Conservation (phyloP, 2,329 filamentous ascomycete genomes). For the Hymenotorrendiella dingleyae region DNA sequence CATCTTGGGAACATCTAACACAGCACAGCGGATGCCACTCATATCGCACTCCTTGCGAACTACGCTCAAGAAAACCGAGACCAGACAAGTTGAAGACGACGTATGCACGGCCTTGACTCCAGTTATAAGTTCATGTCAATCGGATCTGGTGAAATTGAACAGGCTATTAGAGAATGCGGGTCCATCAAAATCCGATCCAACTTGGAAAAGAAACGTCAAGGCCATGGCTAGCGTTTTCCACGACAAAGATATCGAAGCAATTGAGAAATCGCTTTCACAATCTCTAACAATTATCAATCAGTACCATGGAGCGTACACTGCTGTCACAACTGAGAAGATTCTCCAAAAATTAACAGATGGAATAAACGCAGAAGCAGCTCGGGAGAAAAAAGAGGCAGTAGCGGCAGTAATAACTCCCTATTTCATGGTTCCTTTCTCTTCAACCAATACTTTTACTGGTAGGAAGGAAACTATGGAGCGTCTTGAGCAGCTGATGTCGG, state of each 20-base stretch:
- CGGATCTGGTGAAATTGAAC: neutral
- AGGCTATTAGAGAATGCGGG: neutral
- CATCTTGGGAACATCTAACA: neutral
- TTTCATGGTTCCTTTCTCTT: slow-evolving; percentile 1
- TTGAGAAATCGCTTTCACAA: neutral
- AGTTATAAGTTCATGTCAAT: neutral
- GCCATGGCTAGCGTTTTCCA: neutral
- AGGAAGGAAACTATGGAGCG: slow-evolving; percentile 1
- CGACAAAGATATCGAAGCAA: neutral
- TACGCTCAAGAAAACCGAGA: neutral
- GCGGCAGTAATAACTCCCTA: neutral
- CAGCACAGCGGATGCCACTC: neutral
- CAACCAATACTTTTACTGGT: neutral
- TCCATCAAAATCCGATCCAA: neutral
- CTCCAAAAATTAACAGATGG: slow-evolving; percentile 1
- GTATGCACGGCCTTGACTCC: neutral
- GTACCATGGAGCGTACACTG: slow-evolving; percentile 2
- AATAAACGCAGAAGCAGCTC: neutral
- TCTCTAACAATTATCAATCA: slow-evolving; percentile 2
- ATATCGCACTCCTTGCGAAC: neutral
- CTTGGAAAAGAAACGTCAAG: neutral
- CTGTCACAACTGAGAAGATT: neutral
- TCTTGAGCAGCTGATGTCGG: neutral
- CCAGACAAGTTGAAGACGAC: neutral
- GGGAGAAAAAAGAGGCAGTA: neutral